A percentile compares a stretch with the other conserved stretches of the same genome.
phyloP scores from a whole-genome alignment of 768 basidiomycete genomes.

The Termitomyces sp. region DNA sequence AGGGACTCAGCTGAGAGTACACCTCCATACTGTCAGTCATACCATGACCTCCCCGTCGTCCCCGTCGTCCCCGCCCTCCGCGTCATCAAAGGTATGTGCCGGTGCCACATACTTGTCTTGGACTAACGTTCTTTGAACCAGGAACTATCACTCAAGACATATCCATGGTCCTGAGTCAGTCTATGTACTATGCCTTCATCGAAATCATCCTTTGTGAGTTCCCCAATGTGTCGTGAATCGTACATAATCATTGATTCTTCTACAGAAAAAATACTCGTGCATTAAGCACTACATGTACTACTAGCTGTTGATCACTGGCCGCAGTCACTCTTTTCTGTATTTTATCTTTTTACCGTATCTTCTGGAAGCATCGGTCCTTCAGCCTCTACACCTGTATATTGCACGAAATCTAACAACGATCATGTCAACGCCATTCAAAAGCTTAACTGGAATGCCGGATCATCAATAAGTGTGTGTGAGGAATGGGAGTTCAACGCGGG shows the following conservation, averaged over 20 bases:
- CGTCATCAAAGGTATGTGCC: neutral
- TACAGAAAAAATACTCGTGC: neutral
- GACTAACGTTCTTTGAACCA: neutral
- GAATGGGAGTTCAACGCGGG: neutral
- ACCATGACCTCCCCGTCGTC: neutral
- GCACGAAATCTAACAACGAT: neutral
- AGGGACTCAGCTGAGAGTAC: constrained; percentile 7
- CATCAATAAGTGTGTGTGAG: neutral
- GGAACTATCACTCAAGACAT: neutral
- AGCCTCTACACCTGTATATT: neutral
- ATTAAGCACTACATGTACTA: neutral
- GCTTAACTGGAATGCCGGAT: too few species aligned
- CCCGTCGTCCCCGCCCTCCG: neutral
- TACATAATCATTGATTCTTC: neutral
- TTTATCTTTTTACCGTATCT: neutral
- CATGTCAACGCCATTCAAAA: neutral
- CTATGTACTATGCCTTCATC: neutral
- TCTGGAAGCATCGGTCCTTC: neutral
- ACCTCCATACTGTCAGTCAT: constrained; percentile 10
- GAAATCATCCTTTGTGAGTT: neutral
- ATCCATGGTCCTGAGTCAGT: neutral
- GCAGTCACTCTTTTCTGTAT: neutral
- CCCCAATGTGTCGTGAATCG: too few species aligned
- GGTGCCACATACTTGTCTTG: too few species aligned
- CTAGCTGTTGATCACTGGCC: neutral